Base-by-base conservation (phyloP, 2,329 filamentous ascomycete species). In the Diaporthe batatas region DNA sequence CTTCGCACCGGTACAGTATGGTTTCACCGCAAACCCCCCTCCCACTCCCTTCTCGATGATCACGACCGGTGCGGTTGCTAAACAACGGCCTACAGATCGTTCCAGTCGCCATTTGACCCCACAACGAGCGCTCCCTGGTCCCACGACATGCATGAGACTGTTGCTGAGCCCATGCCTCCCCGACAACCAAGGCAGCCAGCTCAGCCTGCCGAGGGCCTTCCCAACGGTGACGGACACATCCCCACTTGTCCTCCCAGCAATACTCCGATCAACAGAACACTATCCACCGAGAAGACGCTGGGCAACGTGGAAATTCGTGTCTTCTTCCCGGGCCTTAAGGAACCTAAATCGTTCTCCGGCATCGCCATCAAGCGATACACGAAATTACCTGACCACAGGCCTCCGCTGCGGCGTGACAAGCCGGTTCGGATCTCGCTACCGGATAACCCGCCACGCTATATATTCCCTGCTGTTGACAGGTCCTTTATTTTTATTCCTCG, bases 401-500 rank as follows among this genome's bases (percentile, higher is more conserved):
- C 96, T 25, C 96, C 96, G 68, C 89, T 99, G 64, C 93, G 96
- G 75, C 92, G 96, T 78, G 96, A 99, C 84, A 99, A 98, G 81
- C 96, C 96, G 10, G 96, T 98, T 53, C 92, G 96, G 67, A 94
- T 99, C 77, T 98, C 95, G 11, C 87, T 99, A 54, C 96, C 96
- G 2, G 88, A 93, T 36, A 89, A 93, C 75, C 86, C 91, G 16
- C 93, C 94, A 47, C 91, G 93, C 75, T 98, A 98, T 82, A 95
- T 98, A 74, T 98, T 96, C 83, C 96, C 96, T 7, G 93, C 95
- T 2, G 87, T 90, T 59, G 95, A 98, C 78, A 89, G 96, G 76
- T 98, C 96, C 0, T 99, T 99, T 82, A 97, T 98, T 78, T 99
- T 99, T 83, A 99, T 99, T 74, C 96, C 96, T 16, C 90, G 96